A percentile compares a stretch with the other conserved stretches of the same genome.
phyloP scores from a whole-genome alignment of 345 rosid species.

The Pelargonium nanum region DNA sequence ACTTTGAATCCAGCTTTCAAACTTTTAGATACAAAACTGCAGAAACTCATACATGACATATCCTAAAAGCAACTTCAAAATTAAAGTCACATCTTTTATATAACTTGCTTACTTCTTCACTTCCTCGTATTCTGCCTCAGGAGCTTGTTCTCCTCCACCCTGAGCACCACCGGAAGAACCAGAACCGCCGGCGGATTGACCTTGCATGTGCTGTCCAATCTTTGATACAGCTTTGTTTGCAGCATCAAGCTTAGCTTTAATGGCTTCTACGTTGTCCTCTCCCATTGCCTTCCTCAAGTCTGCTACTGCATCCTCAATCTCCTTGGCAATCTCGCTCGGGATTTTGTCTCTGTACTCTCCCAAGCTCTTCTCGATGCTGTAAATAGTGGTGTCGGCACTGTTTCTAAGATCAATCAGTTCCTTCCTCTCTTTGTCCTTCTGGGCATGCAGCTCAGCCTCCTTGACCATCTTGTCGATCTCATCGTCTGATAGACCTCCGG shows the following conservation, averaged over 20 bases:
- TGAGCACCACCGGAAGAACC: slow-evolving; percentile 38
- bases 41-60: not conserved
- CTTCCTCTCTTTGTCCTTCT: slow-evolving; percentile 67
- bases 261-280: slow-evolving; percentile 52
- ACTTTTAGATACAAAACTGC: too few species aligned
- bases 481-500: slow-evolving; percentile 78
- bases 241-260: slow-evolving; percentile 61
- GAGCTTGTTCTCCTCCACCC: slow-evolving; percentile 63
- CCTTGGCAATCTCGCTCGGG: slow-evolving; percentile 57
- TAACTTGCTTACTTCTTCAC: slow-evolving; percentile 69
- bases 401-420: slow-evolving; percentile 57
- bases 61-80: not conserved
- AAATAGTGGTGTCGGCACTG: slow-evolving; percentile 67
- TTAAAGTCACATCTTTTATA: too few species aligned
- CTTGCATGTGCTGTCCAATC: slow-evolving; percentile 78
- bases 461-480: slow-evolving; percentile 82
- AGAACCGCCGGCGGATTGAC: slow-evolving; percentile 38
- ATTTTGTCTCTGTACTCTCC: slow-evolving; percentile 72
- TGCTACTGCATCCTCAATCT: slow-evolving; percentile 62
- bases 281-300: slow-evolving; percentile 53
- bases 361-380: slow-evolving; percentile 84
- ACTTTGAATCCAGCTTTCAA: too few species aligned
- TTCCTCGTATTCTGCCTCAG: slow-evolving; percentile 84
- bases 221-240: slow-evolving; percentile 83
- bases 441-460: slow-evolving; percentile 74